phyloP scores from a whole-genome alignment of 2,329 filamentous ascomycete species.

The Ilyonectria sp. region DNA sequence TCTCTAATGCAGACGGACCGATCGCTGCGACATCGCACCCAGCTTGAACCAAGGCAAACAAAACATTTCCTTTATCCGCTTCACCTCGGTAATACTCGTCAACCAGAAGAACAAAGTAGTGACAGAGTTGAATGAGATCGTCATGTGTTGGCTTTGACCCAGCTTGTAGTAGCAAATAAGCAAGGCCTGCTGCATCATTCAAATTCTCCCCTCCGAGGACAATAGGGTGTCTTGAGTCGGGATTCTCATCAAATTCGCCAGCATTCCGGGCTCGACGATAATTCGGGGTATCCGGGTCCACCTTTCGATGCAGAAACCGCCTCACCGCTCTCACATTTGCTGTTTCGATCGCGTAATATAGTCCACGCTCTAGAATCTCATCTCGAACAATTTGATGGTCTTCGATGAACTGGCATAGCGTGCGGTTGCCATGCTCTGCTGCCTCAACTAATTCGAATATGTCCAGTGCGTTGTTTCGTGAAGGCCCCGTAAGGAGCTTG shows the following conservation, averaged over 20 bases:
- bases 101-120: no score
- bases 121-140: background rate
- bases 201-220: background rate
- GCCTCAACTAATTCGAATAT: background rate
- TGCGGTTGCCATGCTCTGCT: background rate
- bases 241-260: background rate
- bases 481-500: background rate
- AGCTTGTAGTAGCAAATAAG: background rate
- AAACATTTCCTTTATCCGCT: no score
- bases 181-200: background rate
- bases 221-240: background rate
- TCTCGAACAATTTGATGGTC: background rate
- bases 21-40: background rate
- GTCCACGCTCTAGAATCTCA: background rate
- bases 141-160: background rate
- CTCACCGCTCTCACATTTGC: background rate
- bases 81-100: no score
- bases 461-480: background rate
- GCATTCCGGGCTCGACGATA: background rate
- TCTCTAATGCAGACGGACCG: background rate
- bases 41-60: background rate
- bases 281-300: conserved; percentile 3
- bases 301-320: background rate
- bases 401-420: background rate
- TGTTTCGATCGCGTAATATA: background rate